Conservation (phyloP, 2,329 filamentous ascomycete species). For the Coniochaeta hoffmannii region DNA sequence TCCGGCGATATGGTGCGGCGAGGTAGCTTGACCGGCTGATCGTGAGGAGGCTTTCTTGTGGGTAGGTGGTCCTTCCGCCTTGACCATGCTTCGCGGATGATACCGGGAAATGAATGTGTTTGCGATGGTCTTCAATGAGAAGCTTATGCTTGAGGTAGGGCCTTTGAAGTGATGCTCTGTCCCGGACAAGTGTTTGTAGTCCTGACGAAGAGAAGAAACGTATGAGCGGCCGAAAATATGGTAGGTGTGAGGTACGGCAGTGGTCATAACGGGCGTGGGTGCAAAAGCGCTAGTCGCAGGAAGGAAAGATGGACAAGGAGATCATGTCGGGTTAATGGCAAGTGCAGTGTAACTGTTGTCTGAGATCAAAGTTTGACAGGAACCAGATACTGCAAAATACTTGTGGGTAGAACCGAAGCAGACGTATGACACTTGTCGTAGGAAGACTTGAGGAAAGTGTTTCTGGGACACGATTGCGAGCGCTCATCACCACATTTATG, state of each 20-base stretch:
- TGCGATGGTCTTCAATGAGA: background rate
- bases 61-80: background rate
- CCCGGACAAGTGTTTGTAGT: background rate
- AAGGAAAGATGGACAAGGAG: background rate
- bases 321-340: background rate
- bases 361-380: background rate
- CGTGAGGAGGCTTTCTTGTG: background rate
- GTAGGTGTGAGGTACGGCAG: background rate
- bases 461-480: background rate
- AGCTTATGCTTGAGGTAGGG: background rate
- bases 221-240: background rate
- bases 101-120: background rate
- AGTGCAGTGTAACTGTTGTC: background rate
- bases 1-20: background rate
- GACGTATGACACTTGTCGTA: background rate
- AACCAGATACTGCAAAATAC: background rate
- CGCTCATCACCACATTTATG: background rate
- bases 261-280: slow-evolving; percentile 3
- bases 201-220: background rate
- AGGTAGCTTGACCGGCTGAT: slow-evolving; percentile 2
- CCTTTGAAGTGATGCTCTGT: background rate
- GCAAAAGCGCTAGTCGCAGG: slow-evolving; percentile 2
- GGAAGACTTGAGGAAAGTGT: background rate
- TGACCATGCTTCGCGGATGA: slow-evolving; percentile 1
- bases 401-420: background rate